Base-by-base conservation (phyloP, 2,329 filamentous ascomycete species). In the Sporothrix mexicana region DNA sequence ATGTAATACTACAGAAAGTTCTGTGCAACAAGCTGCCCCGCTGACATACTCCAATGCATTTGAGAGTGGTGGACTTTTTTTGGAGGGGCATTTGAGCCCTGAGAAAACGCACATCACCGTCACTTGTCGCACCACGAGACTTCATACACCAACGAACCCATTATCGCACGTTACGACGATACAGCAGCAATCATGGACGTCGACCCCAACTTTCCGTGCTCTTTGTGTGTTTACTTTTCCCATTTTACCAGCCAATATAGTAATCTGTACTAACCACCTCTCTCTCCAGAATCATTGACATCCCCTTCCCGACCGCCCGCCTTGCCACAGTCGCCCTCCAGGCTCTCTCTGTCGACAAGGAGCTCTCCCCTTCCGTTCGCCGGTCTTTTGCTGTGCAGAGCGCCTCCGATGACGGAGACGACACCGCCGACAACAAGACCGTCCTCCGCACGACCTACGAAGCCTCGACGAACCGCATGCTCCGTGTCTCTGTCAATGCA, bases 381-480 rank as follows among this genome's bases (percentile, higher is more conserved):
- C 90, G 95, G 73, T 85, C 87, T 1, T 91, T 98, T 76, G 85
- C 86, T 55, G 82, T 83, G 41, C 64, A 79, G n/a, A 76, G 76
- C 36, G 73, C 76, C n/a, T 53, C 78, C 25, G 66, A 70, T 15
- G 43, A 10, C 23, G 59, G 2, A 2, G 13, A 8, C 20, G 69
- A 71, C 47, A 15, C 1, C n/a, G 12, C 7, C 20, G 20, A 30
- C n/a, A 57, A 1, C 9, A 78, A 80, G 20, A 82, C 79, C 25
- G 82, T 95, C 4, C 85, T 98, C 67, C 86, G 87, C 74, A 92
- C 93, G 10, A 88, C 92, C 74, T 98, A 98, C 83, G 88, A 87
- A 71, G 96, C 96, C 0, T 94, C 94, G 0, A 98, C 96, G 23
- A 97, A 98, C 80, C 91, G 96, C 77, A 98, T 98, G 95, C 87